Base-by-base conservation (phyloP, 2,329 filamentous ascomycete genomes). In the Colletotrichum australisinense region DNA sequence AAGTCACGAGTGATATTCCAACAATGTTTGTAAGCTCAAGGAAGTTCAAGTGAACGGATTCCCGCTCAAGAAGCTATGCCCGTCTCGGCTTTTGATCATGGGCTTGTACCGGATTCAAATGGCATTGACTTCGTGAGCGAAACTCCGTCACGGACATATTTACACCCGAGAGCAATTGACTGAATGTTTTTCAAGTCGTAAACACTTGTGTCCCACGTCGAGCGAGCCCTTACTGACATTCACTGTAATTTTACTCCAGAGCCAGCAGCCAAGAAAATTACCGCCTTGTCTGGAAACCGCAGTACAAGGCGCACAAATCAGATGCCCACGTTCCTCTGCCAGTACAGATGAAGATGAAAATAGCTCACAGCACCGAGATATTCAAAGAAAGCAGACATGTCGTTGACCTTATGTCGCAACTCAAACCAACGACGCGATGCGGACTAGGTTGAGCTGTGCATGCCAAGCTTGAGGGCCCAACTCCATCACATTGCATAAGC, bases 401-500 rank as follows among this genome's bases (percentile, higher is more conserved):
- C 16, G 42, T 49, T 19, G 42, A 22, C 42, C 19, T 49, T 8
- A 22, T 11, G 19, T 49, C 16, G 22, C 19, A 26, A 16, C 14
- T 64, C 16, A 30, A 14, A 52, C 63, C 52, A 57, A 57, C 52
- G 5, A 32, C 35, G 32, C 52, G 32, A 12, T 16, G 16, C 16
- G 5, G 19, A 24, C 28, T n/a, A 19, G 19, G 42, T 6, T 52
- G 46, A 63, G 19, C 46, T 11, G 22, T 30, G 52, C 32, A 42
- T 65, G 63, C 52, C 32, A 46, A 65, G 63, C 24, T 30, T 22
- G 9, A 42, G 30, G 30, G 22, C 24, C 53, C 49, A 42, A 28
- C 14, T 24, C 52, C 28, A 22, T 65, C 52, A 56, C 52, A 57
- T 19, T 57, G 63, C 63, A 65, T 65, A 65, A 65, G 63, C 63